Evolutionary conservation across 148 eudicot genomes (phyloP), one percentile per base, ranked within the genome.

Genomic region (Amaranthus hypochondriacus): DNA sequence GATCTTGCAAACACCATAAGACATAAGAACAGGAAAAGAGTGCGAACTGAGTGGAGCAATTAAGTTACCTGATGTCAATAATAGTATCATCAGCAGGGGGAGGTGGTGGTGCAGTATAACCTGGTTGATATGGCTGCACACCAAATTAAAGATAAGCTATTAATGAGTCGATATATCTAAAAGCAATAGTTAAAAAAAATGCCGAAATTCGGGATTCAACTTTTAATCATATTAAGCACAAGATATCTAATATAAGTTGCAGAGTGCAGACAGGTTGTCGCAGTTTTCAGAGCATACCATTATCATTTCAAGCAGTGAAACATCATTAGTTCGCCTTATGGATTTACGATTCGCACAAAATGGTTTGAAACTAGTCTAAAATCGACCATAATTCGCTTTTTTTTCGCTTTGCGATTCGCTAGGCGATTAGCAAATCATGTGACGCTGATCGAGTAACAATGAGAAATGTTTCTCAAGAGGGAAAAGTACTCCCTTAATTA

Each of bases 81-180:
- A 87, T 60, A 42, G 87, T 76, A 68, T 92, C 97, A 69, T 85
- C 92, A 52, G 84, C 61, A 50, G 15, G 80, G 48, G 83, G 87
- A 65, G 87, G 89, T 68, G 90, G 89, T 44, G 93, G 97, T 68
- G 89, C 92, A 76, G 92, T 87, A 79, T 92, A 92, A 79, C 90
- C 92, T 75, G 97, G 80, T 77, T 85, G 89, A 74, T 89, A 92
- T 49, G 87, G 83, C 97, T 92, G 86, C 72, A 79, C 43, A 56
- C 47, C 71, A 77, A 49, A 21, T 53, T 51, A 57, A 43, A 15
- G 46, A 56, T 60, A 14, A 73, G 63, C 68, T 53, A 73, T 60
- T 73, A 46, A 68, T 53, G n/a, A n/a, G 50, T 44, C 46, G 13
- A 28, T 6, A n/a, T 4, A 69, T 48, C 10, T 15, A 7, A 8